Percentiles rank a stretch among this genome's conserved stretches.
phyloP scores from a whole-genome alignment of 768 basidiomycete genomes.

The Suillus luteus region DNA sequence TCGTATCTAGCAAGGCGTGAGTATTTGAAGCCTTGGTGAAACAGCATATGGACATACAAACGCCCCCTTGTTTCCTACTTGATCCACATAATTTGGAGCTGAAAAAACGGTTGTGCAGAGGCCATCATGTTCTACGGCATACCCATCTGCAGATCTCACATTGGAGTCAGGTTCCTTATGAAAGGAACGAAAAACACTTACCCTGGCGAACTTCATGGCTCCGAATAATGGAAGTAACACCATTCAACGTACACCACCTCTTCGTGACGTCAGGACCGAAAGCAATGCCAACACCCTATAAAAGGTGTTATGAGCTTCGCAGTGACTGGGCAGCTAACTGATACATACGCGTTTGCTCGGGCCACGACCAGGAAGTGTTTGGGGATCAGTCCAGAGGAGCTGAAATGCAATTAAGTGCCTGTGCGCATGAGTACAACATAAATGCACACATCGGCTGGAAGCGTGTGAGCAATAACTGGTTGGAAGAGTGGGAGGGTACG shows the following conservation, averaged over 20 bases:
- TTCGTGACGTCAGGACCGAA: constrained; percentile 96
- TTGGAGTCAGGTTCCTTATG: constrained; percentile 11
- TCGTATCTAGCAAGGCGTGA: constrained; percentile 56
- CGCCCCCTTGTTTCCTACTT: constrained; percentile 89
- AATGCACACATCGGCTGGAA: constrained; percentile 60
- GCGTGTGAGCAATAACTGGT: constrained; percentile 14
- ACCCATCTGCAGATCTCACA: constrained; percentile 62
- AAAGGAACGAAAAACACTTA: constrained; percentile 33
- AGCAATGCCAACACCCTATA: constrained; percentile 88
- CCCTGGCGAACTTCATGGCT: constrained; percentile 97
- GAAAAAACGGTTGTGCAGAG: constrained; percentile 95
- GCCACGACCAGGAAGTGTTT: constrained; percentile 83
- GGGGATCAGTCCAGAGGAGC: constrained; percentile 97
- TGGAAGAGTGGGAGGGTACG: constrained; percentile 28
- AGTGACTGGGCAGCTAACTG: not conserved
- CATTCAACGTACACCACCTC: constrained; percentile 85
- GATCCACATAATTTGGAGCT: constrained; percentile 94
- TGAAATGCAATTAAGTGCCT: constrained; percentile 33
- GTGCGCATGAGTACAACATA: not conserved
- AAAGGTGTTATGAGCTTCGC: constrained; percentile 18
- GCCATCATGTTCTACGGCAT: constrained; percentile 93
- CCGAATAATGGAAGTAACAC: constrained; percentile 85
- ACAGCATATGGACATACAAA: constrained; percentile 56
- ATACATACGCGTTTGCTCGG: constrained; percentile 88
- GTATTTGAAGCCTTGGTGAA: constrained; percentile 7